phyloP scores from a whole-genome alignment of 352 stramenopile species.

The Phytopythium sindhum region DNA sequence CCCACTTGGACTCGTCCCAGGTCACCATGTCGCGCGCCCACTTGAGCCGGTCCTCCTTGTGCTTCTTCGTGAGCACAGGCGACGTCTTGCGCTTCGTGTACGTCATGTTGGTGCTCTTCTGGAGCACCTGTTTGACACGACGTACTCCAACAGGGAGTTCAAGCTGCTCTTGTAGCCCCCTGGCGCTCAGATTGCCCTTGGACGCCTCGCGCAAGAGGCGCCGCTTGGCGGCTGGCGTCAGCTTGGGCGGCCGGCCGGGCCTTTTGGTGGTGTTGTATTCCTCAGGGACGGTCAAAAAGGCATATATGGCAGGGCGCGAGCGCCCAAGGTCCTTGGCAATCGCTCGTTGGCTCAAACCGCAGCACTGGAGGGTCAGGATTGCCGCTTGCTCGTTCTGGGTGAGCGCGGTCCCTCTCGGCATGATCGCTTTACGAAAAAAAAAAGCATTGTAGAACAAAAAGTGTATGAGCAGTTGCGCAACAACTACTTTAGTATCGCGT shows the following conservation, averaged over 20 bases:
- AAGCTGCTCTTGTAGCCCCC: conserved; percentile 5
- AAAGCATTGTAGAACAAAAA: too few species aligned
- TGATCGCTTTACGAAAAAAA: not conserved
- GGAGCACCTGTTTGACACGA: conserved; percentile 3
- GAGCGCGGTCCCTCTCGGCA: not conserved
- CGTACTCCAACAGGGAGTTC: conserved; percentile 10
- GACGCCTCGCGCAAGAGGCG: not conserved
- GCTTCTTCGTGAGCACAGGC: conserved; percentile 5
- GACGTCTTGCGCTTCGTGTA: conserved; percentile 10
- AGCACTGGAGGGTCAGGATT: not conserved
- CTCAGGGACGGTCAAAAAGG: not conserved
- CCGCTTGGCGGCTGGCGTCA: not conserved
- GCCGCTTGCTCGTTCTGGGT: not conserved
- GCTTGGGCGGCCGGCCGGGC: not conserved
- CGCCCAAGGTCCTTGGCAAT: not conserved
- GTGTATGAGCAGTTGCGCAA: not conserved
- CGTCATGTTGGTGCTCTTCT: not conserved
- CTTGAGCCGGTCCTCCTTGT: conserved; percentile 8
- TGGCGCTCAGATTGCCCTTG: not conserved
- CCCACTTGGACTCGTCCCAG: conserved; percentile 2
- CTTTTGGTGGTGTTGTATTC: not conserved
- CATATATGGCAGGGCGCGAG: not conserved
- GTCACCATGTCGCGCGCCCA: conserved; percentile 6
- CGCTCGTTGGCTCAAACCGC: not conserved
- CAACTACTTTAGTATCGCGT: not conserved